These are phyloP conservation scores for Xylariaceae sp. DNA, from an alignment of 2,329 filamentous ascomycete genomes.

Conservation along the genomic window DNA sequence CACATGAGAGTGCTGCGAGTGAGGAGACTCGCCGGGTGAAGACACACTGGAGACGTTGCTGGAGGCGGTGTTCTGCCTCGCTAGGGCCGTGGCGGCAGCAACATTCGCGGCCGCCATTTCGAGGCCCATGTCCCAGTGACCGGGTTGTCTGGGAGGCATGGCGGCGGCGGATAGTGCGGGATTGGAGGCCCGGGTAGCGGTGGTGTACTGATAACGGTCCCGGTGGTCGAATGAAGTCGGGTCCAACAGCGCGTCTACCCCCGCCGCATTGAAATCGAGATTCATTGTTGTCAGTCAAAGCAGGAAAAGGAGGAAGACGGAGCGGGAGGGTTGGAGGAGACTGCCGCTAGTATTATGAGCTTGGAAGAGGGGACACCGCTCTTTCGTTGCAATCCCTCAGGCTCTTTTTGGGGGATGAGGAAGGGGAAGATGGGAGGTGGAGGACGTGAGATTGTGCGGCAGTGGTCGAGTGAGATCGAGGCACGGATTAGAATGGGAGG, in stretches of 20 bases:
- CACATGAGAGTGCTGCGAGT: slow-evolving; percentile 28
- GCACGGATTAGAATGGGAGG: slow-evolving; percentile 24
- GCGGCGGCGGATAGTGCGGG: slow-evolving; percentile 35
- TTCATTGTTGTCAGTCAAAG: slow-evolving; percentile 42
- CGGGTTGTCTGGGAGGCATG: slow-evolving; percentile 38
- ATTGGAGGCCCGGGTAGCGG: slow-evolving; percentile 37
- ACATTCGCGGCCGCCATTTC: slow-evolving; percentile 41
- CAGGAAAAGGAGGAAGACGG: slow-evolving; percentile 32
- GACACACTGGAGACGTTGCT: slow-evolving; percentile 38
- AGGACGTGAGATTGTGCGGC: slow-evolving; percentile 32
- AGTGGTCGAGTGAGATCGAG: slow-evolving; percentile 33
- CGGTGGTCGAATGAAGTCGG: slow-evolving; percentile 54
- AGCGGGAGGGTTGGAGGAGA: slow-evolving; percentile 36
- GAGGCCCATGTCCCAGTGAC: slow-evolving; percentile 48
- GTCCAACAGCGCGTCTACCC: slow-evolving; percentile 57
- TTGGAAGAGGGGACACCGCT: slow-evolving; percentile 41
- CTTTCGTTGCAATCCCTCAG: slow-evolving; percentile 35
- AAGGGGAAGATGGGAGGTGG: slow-evolving; percentile 24
- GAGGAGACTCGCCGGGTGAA: slow-evolving; percentile 47
- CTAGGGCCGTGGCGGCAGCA: slow-evolving; percentile 32
- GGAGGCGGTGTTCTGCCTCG: slow-evolving; percentile 36
- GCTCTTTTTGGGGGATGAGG: slow-evolving; percentile 23
- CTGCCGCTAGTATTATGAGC: slow-evolving; percentile 44
- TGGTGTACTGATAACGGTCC: slow-evolving; percentile 51
- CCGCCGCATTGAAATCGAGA: slow-evolving; percentile 55